Evolutionary conservation across 306 rosid species (phyloP), one percentile per base, ranked within the genome.

Genomic region (Sindora glabra): DNA sequence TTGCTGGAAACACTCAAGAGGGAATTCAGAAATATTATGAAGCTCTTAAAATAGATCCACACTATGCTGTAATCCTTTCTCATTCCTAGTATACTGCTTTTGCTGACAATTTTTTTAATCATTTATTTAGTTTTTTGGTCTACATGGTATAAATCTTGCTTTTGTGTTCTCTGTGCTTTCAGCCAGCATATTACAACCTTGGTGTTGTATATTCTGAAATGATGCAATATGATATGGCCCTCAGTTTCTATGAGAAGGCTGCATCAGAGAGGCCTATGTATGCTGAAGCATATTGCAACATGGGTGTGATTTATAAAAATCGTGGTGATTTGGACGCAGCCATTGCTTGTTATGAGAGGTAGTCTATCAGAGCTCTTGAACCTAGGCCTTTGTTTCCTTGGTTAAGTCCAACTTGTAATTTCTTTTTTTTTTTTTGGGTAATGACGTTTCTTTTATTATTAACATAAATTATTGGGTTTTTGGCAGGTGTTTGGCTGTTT

Each of bases 331-430:
- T 94, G 80, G 99, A 89, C 72, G 79, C 97, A 3, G 89, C 99
- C 73, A 86, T 94, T 82, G 81, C 97, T 48, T 94, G 99, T 79
- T 94, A 94, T 59, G 99, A 94, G 86, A 94, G 99, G 98, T 92
- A 76, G 40, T 52, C 27, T 41, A 37, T 41, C 40, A 22, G 38
- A 25, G 40, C 48, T 53, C n/a, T 48, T n/a, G 4, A 6, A 44
- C 46, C 29, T 52, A 40, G 13, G 26, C 2, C 45, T 49, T 55
- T 10, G 13, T 47, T 54, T 37, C 62, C 40, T 10, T n/a, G 41
- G 19, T 48, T 56, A 69, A 60, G 27, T 59, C 17, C 19, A 56
- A 59, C 52, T 8, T 22, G 14, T 63, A 49, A 48, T 56, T 13
- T 33, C n/a, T n/a, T 32, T 73, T 7, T 38, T 23, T 26, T 18